phyloP scores from a whole-genome alignment of 345 rosid genomes.

The Gossypium anomalum region DNA sequence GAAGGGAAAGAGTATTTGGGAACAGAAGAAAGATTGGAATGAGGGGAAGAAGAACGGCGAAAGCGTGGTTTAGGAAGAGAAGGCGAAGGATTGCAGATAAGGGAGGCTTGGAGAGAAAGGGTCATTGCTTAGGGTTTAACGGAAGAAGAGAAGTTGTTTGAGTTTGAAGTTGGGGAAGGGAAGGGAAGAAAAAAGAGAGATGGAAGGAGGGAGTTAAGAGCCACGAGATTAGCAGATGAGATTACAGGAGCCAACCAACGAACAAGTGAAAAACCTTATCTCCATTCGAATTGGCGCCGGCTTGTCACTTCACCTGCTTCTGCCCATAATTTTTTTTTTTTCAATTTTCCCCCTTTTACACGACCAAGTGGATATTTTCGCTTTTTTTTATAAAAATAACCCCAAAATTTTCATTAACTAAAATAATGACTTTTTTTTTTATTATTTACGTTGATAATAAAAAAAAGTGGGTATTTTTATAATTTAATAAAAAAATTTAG shows the following conservation, averaged over 20 bases:
- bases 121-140: slow-evolving; percentile 59
- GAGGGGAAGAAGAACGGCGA: slow-evolving; percentile 9
- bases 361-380: too few species aligned
- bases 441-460: too few species aligned
- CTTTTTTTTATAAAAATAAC: too few species aligned
- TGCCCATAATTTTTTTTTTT: too few species aligned
- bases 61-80: slow-evolving; percentile 17
- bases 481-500: too few species aligned
- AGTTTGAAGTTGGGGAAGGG: background rate
- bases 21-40: slow-evolving; percentile 20
- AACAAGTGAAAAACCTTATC: slow-evolving; percentile 37
- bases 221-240: slow-evolving; percentile 9
- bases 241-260: background rate
- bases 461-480: too few species aligned
- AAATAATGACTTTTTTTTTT: too few species aligned
- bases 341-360: too few species aligned
- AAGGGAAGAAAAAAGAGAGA: background rate
- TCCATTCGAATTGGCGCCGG: slow-evolving; percentile 43
- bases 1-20: slow-evolving; percentile 20
- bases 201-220: background rate
- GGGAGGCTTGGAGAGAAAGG: slow-evolving; percentile 65
- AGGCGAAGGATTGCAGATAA: slow-evolving; percentile 48
- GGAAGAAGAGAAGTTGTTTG: background rate
- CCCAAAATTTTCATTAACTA: too few species aligned
- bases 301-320: background rate